Conservation (phyloP, 257 asterid species). For the Solanum piurae region DNA sequence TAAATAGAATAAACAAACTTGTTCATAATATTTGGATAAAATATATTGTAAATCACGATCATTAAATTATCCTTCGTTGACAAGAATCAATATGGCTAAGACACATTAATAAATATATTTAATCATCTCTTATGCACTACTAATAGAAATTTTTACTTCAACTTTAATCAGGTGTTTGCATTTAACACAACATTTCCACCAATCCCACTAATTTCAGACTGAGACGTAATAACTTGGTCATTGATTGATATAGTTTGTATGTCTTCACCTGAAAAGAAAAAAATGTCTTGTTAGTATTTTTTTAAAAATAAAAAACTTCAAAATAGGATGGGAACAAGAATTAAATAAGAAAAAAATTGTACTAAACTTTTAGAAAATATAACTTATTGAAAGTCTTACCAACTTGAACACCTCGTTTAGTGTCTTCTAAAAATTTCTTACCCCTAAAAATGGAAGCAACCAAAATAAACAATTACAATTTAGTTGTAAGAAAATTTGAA, state of each 20-base stretch:
- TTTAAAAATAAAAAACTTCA: neutral
- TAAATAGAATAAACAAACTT: neutral
- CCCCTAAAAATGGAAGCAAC: neutral
- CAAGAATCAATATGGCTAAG: neutral
- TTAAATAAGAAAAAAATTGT: neutral
- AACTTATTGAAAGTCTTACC: neutral
- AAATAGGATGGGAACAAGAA: neutral
- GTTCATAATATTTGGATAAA: neutral
- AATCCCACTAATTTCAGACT: neutral
- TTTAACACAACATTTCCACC: neutral
- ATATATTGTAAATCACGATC: neutral
- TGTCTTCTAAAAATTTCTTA: neutral
- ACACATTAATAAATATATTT: neutral
- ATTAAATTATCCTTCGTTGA: neutral
- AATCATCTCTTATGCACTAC: neutral
- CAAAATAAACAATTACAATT: neutral
- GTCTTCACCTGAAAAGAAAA: neutral
- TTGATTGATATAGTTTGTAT: neutral
- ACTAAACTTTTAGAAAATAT: neutral
- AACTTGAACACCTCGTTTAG: neutral
- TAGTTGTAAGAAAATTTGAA: too few relatives aligned
- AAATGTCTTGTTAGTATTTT: neutral
- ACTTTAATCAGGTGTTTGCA: neutral
- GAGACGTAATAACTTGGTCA: neutral
- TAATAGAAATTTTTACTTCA: neutral